These are phyloP conservation scores for Cetraspora pellucida DNA, from an alignment of 192 early-diverging fungal species.

Conservation along the genomic window DNA sequence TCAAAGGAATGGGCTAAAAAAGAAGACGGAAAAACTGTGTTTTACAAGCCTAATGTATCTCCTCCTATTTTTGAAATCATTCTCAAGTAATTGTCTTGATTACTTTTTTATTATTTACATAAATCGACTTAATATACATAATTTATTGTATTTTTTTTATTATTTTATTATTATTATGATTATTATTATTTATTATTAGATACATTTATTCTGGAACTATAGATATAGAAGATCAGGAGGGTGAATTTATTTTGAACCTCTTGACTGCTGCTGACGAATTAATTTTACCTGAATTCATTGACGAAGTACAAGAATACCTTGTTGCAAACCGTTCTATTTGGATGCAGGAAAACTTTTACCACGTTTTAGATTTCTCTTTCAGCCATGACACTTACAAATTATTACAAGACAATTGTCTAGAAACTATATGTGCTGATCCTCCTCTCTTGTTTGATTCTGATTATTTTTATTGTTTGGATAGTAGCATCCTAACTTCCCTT, in stretches of 20 bases:
- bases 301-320: conserved; percentile 21
- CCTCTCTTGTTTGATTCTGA: background rate
- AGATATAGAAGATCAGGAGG: conserved; percentile 8
- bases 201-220: conserved; percentile 24
- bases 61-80: background rate
- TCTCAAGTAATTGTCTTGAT: background rate
- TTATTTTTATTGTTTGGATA: conserved; percentile 12
- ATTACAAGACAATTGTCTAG: conserved; percentile 20
- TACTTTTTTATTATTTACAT: background rate
- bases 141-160: background rate
- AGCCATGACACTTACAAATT: background rate
- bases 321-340: background rate
- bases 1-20: background rate
- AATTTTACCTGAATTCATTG: background rate
- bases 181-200: background rate
- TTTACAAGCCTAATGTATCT: conserved; percentile 7
- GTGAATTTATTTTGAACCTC: background rate
- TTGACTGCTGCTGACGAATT: conserved; percentile 26
- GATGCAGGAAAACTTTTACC: conserved; percentile 12
- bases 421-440: conserved; percentile 10
- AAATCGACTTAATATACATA: background rate
- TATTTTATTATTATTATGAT: background rate
- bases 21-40: conserved; percentile 7
- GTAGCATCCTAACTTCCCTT: background rate
- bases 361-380: conserved; percentile 7